Evolutionary conservation across 352 stramenopile genomes (phyloP).

Genomic region (Phytophthora brassicae): DNA sequence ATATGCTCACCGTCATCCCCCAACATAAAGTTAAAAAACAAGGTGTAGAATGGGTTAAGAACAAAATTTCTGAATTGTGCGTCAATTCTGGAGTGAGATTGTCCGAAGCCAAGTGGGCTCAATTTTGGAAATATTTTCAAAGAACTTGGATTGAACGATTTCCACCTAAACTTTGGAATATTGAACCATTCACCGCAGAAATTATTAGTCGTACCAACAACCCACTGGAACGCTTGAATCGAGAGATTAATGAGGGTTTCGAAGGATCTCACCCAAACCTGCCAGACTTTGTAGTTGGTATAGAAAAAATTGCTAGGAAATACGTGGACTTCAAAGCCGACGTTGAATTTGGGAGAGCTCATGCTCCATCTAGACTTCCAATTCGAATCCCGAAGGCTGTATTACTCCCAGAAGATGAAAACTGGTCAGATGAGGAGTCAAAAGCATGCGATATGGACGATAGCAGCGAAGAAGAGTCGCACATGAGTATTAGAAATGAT

Average conservation of each 20-base stretch:
- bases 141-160: slow-evolving; percentile 14
- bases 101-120: not conserved
- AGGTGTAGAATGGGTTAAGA: slow-evolving; percentile 1
- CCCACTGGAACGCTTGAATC: slow-evolving; percentile 26
- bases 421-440: not conserved
- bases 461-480: not conserved
- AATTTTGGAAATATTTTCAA: slow-evolving; percentile 20
- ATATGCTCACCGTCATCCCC: slow-evolving; percentile 5
- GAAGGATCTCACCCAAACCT: slow-evolving; percentile 14
- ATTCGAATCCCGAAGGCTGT: not conserved
- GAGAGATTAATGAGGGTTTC: slow-evolving; percentile 19
- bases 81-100: not conserved
- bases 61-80: not conserved
- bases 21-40: slow-evolving; percentile 4
- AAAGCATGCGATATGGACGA: not conserved
- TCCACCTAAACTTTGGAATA: not conserved
- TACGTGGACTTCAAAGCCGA: not conserved
- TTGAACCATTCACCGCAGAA: not conserved
- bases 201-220: slow-evolving; percentile 19
- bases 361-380: not conserved
- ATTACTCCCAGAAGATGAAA: not conserved
- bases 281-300: not conserved
- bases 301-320: not conserved
- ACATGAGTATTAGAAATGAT: not conserved
- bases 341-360: not conserved